Base-by-base conservation (phyloP, 352 stramenopile species). In the Globisporangium iwayamae region DNA sequence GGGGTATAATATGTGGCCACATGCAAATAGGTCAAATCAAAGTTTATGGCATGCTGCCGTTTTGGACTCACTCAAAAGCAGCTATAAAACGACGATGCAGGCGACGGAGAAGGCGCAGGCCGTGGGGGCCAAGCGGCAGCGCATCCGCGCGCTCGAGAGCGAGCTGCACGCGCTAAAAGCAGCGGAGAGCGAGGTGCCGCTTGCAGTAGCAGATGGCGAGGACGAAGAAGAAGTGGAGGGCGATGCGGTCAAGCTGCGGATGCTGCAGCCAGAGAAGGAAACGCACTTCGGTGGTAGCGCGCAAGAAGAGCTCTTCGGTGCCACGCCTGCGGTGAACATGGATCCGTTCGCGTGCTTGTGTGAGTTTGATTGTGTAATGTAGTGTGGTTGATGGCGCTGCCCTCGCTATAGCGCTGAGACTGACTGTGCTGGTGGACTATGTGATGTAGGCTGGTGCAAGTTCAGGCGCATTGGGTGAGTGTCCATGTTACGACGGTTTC, bases 311-410 rank as follows among this genome's bases (percentile, higher is more conserved):
- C 30, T 39, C n/a, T 20, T 41, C 14, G 13, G 1, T 8, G 25
- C 14, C 0, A 22, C 28, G 4, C 18, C 41, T 5, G 20, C 25
- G 10, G 50, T 34, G 10, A 79, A 64, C 34, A 84, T 71, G n/a
- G 81, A 90, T 57, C 79, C 79, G 18, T 74, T 79, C 52, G 68
- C 79, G 4, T 88, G 72, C 62, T 65, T 87, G 18, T 90, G 81
- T 76, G 30, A 34, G 70, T 70, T 41, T 3, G 36, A 16, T 41
- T 41, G 54, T 7, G 39, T 62, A 4, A 22, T 20, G 11, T 36
- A 30, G 8, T 58, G 18, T 22, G 52, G 45, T 36, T 8, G 32
- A 25, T 61, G 54, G 36, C 10, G 9, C 36, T 41, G 9, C 30
- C 2, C 22, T 30, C 13, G 36, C 11, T 41, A 14, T 11, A 41